These are phyloP conservation scores for Symbiodinium pilosum DNA, from an alignment of 73 alveolate species.

Conservation along the genomic window DNA sequence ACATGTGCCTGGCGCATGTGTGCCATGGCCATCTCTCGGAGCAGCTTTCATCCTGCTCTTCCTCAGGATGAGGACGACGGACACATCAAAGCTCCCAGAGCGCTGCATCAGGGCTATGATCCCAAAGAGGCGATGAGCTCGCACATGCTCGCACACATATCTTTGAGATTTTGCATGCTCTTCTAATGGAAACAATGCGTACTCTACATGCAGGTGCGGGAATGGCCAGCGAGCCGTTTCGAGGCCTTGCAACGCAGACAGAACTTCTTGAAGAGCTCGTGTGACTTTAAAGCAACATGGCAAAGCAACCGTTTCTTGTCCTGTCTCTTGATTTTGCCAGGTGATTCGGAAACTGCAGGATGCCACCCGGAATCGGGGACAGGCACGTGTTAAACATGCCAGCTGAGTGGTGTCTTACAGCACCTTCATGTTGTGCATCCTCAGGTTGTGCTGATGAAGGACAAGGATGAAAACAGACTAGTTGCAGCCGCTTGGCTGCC, in stretches of 20 bases:
- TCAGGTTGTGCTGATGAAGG: conserved; percentile 77
- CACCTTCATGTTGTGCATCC: neutral
- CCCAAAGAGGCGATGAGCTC: conserved; percentile 30
- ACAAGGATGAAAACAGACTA: conserved; percentile 64
- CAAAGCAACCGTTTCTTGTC: too few relatives aligned
- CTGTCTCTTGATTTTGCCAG: neutral
- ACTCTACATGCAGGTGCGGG: neutral
- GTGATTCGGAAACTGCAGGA: conserved; percentile 77
- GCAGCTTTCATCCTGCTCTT: too few relatives aligned
- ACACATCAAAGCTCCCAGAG: conserved; percentile 42
- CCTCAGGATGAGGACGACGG: conserved; percentile 64
- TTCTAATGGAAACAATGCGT: too few relatives aligned
- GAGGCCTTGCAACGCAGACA: too few relatives aligned
- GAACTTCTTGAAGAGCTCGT: too few relatives aligned
- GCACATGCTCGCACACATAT: too few relatives aligned
- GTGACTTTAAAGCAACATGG: too few relatives aligned
- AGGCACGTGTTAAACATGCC: neutral
- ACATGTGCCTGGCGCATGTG: too few relatives aligned
- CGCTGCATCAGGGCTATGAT: conserved; percentile 81
- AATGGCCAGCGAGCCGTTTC: conserved; percentile 47
- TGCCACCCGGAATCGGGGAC: conserved; percentile 87
- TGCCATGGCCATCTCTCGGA: too few relatives aligned
- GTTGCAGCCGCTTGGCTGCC: conserved; percentile 42
- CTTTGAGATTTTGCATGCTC: too few relatives aligned
- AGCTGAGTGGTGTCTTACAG: neutral